Base-by-base conservation (phyloP, 768 basidiomycete genomes). In the Panus rudis region DNA sequence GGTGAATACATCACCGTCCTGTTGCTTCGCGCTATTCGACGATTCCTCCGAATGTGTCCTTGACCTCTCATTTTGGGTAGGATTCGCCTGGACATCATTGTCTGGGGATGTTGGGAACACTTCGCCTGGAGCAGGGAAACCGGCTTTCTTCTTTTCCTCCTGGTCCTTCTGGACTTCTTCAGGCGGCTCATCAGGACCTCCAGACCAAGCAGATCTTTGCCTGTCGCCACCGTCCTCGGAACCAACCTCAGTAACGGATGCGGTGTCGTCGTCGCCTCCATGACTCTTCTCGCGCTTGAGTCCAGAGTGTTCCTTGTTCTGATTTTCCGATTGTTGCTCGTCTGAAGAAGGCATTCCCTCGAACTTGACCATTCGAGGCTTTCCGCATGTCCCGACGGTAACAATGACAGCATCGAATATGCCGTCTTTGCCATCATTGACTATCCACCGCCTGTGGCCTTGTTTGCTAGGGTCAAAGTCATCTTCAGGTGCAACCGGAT, bases 321-420 rank as follows among this genome's bases (percentile, higher is more conserved):
- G 38, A 8, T 25, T 12, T 14, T 51, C 33, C 27, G 39, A 26
- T 16, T 48, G 24, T 24, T 47, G 39, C 21, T 50, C 45, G n/a
- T 61, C 54, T n/a, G 24, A 41, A 8, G 58, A 52, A 10, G 69
- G 70, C 63, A 71, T 68, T 1, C 74, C 74, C 3, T 65, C 64
- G 42, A 75, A 63, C 6, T 56, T 48, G 39, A 73, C 56, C 64
- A 67, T 67, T 46, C 63, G 60, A 1, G 74, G 72, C 26, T 67
- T 58, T 5, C 74, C 76, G 51, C 73, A 74, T 0, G 73, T 74
- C 4, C 73, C 69, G 13, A 75, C 59, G 2, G 65, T 72, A 22
- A 69, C 70, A 24, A 75, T 70, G 51, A 76, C 57, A 0, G 73
- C 73, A 52, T 75, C 73, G 46, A 75, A 78, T 10, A 64, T 53